A percentile compares a stretch with the other conserved stretches of the same genome.
phyloP scores from a whole-genome alignment of 2,329 filamentous ascomycete genomes.

The Botrytis cinerea region DNA sequence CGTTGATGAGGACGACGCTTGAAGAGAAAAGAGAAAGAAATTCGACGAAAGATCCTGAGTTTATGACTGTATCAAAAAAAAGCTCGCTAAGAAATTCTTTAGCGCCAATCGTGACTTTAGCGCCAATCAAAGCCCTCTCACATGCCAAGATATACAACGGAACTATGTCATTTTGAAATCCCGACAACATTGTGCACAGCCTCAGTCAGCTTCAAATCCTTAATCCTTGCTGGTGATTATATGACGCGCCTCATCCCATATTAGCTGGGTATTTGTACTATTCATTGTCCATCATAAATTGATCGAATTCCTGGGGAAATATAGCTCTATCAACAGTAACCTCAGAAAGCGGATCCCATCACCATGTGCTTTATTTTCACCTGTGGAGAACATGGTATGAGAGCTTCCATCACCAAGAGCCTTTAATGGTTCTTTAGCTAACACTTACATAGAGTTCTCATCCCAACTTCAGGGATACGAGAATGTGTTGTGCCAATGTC shows the following conservation, averaged over 20 bases:
- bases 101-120: constrained; percentile 5
- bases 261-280: background rate
- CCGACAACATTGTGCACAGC: background rate
- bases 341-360: constrained; percentile 12
- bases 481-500: constrained; percentile 61
- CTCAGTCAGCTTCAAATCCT: constrained; percentile 16
- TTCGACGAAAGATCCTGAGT: background rate
- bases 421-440: constrained; percentile 22
- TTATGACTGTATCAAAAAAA: constrained; percentile 13
- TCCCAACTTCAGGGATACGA: constrained; percentile 55
- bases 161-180: background rate
- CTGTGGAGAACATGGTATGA: constrained; percentile 42
- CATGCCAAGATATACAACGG: background rate
- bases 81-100: constrained; percentile 6
- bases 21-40: constrained; percentile 39
- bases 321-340: constrained; percentile 5
- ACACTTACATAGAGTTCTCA: constrained; percentile 39
- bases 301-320: constrained; percentile 11
- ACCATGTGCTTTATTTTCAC: constrained; percentile 29
- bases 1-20: constrained; percentile 82
- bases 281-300: constrained; percentile 4
- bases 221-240: constrained; percentile 13
- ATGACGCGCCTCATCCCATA: constrained; percentile 14
- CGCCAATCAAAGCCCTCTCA: background rate
- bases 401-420: background rate